phyloP scores from a whole-genome alignment of 495 filamentous ascomycete genomes.

The Aspergillus ellipticus region DNA sequence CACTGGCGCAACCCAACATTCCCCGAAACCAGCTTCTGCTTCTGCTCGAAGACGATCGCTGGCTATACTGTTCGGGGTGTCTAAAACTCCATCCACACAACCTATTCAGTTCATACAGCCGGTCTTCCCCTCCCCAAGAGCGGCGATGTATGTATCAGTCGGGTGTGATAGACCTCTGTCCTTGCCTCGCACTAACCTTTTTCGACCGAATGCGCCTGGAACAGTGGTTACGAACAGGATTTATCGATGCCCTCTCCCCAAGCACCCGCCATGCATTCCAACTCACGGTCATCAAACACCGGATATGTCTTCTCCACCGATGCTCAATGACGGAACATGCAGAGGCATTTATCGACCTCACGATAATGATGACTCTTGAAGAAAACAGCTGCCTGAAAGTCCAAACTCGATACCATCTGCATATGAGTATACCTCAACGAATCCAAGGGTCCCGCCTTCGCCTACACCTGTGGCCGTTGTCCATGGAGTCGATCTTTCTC shows the following conservation, averaged over 20 bases:
- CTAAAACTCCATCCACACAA: conserved; percentile 8
- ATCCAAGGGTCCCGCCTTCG: too few species aligned
- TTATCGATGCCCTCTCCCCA: background rate
- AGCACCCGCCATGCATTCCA: background rate
- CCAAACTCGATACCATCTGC: background rate
- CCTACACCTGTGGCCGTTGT: too few species aligned
- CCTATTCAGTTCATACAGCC: background rate
- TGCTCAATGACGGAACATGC: background rate
- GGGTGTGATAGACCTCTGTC: conserved; percentile 23
- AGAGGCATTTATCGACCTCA: background rate
- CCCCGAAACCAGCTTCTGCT: conserved; percentile 8
- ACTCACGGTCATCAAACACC: background rate
- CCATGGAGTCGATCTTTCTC: too few species aligned
- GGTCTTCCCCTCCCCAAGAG: too few species aligned
- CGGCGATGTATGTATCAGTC: background rate
- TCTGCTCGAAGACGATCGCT: conserved; percentile 7
- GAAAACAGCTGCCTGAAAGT: background rate
- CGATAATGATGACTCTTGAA: background rate
- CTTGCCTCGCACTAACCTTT: conserved; percentile 15
- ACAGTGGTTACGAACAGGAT: conserved; percentile 1
- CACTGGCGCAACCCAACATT: background rate
- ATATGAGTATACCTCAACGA: background rate
- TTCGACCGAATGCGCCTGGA: background rate
- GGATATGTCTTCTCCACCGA: background rate
- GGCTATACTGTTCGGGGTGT: conserved; percentile 7